Evolutionary conservation across 2,329 filamentous ascomycete genomes (phyloP), one percentile per base, ranked within the genome.

Genomic region (Diaporthe nobilis): DNA sequence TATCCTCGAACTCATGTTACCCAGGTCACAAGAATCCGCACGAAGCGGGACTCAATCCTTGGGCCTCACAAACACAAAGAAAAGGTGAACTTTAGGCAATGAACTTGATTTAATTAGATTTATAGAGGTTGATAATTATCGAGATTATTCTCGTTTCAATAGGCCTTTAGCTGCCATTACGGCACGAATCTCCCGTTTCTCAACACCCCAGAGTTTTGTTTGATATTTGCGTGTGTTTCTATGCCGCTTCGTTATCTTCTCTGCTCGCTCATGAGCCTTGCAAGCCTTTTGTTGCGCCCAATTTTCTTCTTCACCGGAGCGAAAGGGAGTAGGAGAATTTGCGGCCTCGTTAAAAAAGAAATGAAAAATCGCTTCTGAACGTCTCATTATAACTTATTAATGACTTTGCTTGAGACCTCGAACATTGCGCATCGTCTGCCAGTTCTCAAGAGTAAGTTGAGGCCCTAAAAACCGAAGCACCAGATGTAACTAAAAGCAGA

Each of bases 161-260:
- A 53, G 49, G n/a, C 49, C 25, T 25, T 53, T 53, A 28, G 49
- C 49, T 53, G 49, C 49, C n/a, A n/a, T 53, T 53, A 28, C 49
- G n/a, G 49, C 49, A 28, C n/a, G 49, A 53, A 53, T 53, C 22
- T 28, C 49, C 9, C 25, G 49, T 53, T 53, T 53, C 49, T 53
- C 49, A 53, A 53, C n/a, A 53, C 49, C 25, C 49, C 49, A 53
- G 12, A 53, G 49, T 10, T 53, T 53, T 55, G 51, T 15, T 55
- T 55, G 51, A 28, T 55, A 31, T 31, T 55, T 55, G 51, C 12
- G 25, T 55, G n/a, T 55, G 13, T 31, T 55, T 55, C 2, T 55
- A 55, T 28, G 15, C 51, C 51, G 51, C 51, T 55, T 55, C 51
- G 51, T 25, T 25, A 55, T 55, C 51, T 55, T 55, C 51, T 55